Conservation (phyloP, 2,329 filamentous ascomycete genomes). For the Tolypocladium album region DNA sequence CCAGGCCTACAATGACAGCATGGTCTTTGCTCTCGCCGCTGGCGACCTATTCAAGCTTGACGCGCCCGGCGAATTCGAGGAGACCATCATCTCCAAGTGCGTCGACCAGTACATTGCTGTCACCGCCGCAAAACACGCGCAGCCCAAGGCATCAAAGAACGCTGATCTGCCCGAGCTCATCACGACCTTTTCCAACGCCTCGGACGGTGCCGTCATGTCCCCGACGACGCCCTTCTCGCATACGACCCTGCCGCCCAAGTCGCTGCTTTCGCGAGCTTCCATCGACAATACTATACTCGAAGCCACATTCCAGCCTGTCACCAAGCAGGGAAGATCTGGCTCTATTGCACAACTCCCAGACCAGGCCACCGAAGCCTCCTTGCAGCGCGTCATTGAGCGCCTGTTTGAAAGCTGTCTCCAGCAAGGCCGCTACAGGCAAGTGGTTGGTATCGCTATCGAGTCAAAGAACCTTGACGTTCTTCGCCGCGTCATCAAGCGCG, state of each 20-base stretch:
- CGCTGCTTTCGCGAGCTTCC: conserved; percentile 77
- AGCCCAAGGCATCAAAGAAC: conserved; percentile 30
- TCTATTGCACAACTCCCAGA: conserved; percentile 58
- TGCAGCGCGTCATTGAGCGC: conserved; percentile 76
- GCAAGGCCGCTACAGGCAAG: conserved; percentile 83
- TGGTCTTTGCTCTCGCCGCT: conserved; percentile 92
- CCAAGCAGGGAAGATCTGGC: conserved; percentile 42
- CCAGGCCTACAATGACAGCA: conserved; percentile 97
- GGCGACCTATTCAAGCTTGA: conserved; percentile 93
- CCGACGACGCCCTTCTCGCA: conserved; percentile 94
- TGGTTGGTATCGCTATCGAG: conserved; percentile 93
- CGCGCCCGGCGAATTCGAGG: conserved; percentile 86
- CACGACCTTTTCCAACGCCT: conserved; percentile 63
- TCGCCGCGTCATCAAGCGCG: conserved; percentile 74
- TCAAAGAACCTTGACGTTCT: conserved; percentile 86
- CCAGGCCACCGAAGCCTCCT: conserved; percentile 63
- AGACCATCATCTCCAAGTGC: conserved; percentile 98
- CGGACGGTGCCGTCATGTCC: conserved; percentile 65
- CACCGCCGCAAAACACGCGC: conserved; percentile 38
- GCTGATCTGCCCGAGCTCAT: conserved; percentile 57
- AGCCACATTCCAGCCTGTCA: conserved; percentile 41
- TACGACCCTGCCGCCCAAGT: conserved; percentile 86
- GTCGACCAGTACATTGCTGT: conserved; percentile 94
- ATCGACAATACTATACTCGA: conserved; percentile 53
- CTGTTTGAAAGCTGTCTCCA: conserved; percentile 85